phyloP scores from a whole-genome alignment of 2,329 filamentous ascomycete genomes.

The Xylariales sp. region DNA sequence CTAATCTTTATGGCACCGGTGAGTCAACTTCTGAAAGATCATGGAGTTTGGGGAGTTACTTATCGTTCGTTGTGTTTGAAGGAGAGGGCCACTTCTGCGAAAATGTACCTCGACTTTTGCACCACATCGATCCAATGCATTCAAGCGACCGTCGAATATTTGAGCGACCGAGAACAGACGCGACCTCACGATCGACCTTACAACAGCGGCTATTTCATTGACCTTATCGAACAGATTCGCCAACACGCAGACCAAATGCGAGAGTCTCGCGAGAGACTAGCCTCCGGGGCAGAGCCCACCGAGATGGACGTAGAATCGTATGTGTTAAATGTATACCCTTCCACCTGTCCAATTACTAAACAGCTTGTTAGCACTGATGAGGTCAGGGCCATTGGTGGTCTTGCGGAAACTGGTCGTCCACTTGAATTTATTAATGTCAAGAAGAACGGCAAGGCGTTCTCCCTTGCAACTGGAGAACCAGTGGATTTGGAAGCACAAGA shows the following conservation, averaged over 20 bases:
- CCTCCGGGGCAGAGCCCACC: slow-evolving; percentile 60
- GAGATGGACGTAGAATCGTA: slow-evolving; percentile 71
- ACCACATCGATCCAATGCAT: slow-evolving; percentile 90
- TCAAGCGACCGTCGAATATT: slow-evolving; percentile 86
- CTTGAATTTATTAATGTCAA: slow-evolving; percentile 86
- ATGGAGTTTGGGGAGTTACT: slow-evolving; percentile 71
- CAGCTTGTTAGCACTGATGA: slow-evolving; percentile 65
- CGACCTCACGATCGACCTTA: slow-evolving; percentile 89
- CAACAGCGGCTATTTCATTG: slow-evolving; percentile 96
- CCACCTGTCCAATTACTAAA: slow-evolving; percentile 44
- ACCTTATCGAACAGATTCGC: slow-evolving; percentile 92
- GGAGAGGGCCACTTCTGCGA: slow-evolving; percentile 80
- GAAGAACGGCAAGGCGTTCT: slow-evolving; percentile 82
- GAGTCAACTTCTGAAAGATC: slow-evolving; percentile 72
- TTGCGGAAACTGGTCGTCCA: slow-evolving; percentile 83
- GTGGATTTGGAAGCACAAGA: slow-evolving; percentile 66
- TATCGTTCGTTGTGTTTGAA: slow-evolving; percentile 77
- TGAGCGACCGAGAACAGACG: slow-evolving; percentile 87
- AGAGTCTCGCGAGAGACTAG: slow-evolving; percentile 75
- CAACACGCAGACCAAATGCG: slow-evolving; percentile 89
- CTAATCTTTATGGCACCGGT: slow-evolving; percentile 91
- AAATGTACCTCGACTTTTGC: slow-evolving; percentile 86
- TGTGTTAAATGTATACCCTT: slow-evolving; percentile 47
- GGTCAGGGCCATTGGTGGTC: slow-evolving; percentile 82
- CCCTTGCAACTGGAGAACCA: slow-evolving; percentile 76